phyloP scores from a whole-genome alignment of 163 green algal species.

The Coccomyxa subellipsoidea region DNA sequence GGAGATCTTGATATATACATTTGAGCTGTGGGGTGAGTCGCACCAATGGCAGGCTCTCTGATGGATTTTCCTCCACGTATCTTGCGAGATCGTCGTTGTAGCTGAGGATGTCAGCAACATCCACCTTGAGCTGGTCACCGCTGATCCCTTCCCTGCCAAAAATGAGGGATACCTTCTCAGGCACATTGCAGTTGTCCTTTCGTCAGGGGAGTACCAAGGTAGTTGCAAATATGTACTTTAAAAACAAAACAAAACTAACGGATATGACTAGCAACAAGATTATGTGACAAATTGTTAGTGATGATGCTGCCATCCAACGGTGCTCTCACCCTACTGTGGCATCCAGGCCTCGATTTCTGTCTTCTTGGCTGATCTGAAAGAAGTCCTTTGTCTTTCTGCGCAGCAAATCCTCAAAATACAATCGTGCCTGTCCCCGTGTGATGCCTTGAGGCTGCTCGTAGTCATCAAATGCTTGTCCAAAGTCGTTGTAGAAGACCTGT shows the following conservation, averaged over 20 bases:
- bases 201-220: too few species aligned
- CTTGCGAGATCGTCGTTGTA: conserved; percentile 5
- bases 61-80: conserved; percentile 4
- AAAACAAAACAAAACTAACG: too few species aligned
- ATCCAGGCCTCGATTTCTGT: conserved; percentile 4
- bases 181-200: not conserved
- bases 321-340: not conserved
- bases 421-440: not conserved
- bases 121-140: not conserved
- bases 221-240: too few species aligned
- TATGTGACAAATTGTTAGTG: too few species aligned
- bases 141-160: not conserved
- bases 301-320: not conserved
- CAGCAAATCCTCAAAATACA: not conserved
- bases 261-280: too few species aligned
- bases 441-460: not conserved
- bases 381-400: conserved; percentile 1
- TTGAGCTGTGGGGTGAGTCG: too few species aligned
- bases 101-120: not conserved
- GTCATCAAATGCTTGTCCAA: not conserved
- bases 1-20: not conserved
- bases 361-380: conserved; percentile 3
- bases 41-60: conserved; percentile 7
- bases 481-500: not conserved
- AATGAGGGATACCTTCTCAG: not conserved